Evolutionary conservation across 495 filamentous ascomycete genomes (phyloP).

Genomic region (Trypethelium eluteriae): DNA sequence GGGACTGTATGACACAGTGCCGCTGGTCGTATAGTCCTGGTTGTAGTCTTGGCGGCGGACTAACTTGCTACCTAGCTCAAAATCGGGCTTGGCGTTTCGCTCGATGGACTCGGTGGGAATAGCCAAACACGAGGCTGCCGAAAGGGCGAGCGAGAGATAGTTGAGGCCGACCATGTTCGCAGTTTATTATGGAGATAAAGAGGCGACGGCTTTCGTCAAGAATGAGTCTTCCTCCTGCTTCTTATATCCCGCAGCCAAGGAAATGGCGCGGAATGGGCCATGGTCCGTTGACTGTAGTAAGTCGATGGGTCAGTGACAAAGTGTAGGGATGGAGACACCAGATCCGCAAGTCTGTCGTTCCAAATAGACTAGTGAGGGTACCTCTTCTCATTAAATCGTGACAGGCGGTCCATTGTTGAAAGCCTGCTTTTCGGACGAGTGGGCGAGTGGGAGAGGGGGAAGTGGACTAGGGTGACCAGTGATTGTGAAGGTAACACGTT

Average conservation of each 20-base stretch:
- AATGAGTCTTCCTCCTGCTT: too few species aligned
- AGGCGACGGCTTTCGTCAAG: neutral
- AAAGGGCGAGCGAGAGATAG: slow-evolving; percentile 24
- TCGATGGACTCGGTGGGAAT: slow-evolving; percentile 23
- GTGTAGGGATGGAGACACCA: neutral
- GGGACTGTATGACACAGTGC: slow-evolving; percentile 31
- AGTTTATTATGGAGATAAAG: neutral
- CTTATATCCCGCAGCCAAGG: neutral
- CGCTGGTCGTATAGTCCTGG: slow-evolving; percentile 37
- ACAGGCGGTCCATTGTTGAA: neutral
- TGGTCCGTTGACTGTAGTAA: neutral
- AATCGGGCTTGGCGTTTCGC: slow-evolving; percentile 22
- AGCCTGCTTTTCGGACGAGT: neutral
- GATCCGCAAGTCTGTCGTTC: neutral
- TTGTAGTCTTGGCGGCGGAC: slow-evolving; percentile 35
- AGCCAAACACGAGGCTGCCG: slow-evolving; percentile 24
- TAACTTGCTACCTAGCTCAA: slow-evolving; percentile 29
- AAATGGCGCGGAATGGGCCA: neutral
- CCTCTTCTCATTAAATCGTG: neutral
- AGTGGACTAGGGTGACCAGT: too few species aligned
- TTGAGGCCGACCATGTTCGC: slow-evolving; percentile 1
- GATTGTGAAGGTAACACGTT: too few species aligned
- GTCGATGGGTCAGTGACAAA: neutral
- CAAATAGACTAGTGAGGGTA: neutral
- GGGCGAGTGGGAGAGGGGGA: neutral